Evolutionary conservation across 2,329 filamentous ascomycete species (phyloP), one percentile per base, ranked within the genome.

Genomic region (Sarocladium kiliense): DNA sequence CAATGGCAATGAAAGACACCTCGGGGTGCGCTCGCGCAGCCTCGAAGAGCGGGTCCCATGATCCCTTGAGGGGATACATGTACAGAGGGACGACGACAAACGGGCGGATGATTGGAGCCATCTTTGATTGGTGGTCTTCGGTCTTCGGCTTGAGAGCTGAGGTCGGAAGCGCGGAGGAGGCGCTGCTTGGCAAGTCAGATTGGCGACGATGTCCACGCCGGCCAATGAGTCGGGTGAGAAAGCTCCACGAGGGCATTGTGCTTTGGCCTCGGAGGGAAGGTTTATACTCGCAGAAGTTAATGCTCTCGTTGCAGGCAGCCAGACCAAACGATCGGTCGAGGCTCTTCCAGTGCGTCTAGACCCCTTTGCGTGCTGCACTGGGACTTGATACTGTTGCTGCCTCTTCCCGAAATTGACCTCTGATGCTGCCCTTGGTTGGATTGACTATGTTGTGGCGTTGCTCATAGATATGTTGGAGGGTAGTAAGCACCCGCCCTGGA

Each of bases 71-170:
- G 3, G 67, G 67, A 58, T 69, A 69, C 34, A 69, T 69, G 66
- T 69, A 69, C 21, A 69, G 60, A 18, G 67, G 67, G 19, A 68
- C 54, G 39, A 68, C 57, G 34, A 68, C 56, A 49, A 66, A 64
- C 3, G 62, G 60, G 14, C 26, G 49, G 2, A 16, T 11, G 37
- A 56, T 53, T 27, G 34, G 39, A 25, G 44, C 44, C 44, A 47
- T 47, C 23, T 14, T 47, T 30, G 44, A 27, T 30, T 47, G 21
- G 44, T 16, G 10, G n/a, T n/a, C 23, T 30, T 30, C 7, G 5
- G n/a, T n/a, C 25, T 27, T 47, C 21, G 44, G 25, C 18, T 44
- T 18, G 44, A 23, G 7, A n/a, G 44, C 44, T 47, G 44, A 47
- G 25, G 44, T 27, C 12, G 44, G 16, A 27, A 27, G 3, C 16